Evolutionary conservation across 2,329 filamentous ascomycete genomes (phyloP).

Genomic region (Penicillium sp.): DNA sequence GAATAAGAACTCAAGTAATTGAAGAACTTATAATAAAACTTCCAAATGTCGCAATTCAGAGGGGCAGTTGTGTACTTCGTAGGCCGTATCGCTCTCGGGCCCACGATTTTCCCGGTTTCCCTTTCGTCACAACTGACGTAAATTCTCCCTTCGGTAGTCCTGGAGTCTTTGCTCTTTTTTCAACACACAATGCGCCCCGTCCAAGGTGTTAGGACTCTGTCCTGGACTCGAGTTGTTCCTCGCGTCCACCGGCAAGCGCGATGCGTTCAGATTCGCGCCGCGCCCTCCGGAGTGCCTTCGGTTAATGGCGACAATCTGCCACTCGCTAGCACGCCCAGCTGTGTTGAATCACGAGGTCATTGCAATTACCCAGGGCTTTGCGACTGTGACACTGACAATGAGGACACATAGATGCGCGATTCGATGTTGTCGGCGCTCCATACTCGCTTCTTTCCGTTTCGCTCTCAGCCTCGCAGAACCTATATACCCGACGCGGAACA

Average conservation of each 20-base stretch:
- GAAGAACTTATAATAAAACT: neutral
- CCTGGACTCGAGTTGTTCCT: constrained; percentile 34
- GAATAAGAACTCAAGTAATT: neutral
- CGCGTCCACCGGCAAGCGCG: constrained; percentile 32
- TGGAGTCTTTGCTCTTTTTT: neutral
- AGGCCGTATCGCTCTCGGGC: constrained; percentile 18
- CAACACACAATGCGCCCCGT: constrained; percentile 37
- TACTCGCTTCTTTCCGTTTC: constrained; percentile 93
- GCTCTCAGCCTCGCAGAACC: constrained; percentile 85
- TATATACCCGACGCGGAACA: constrained; percentile 89
- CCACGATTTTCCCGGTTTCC: constrained; percentile 26
- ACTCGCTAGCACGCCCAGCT: constrained; percentile 37
- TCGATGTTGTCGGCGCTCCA: constrained; percentile 87
- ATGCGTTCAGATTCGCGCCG: constrained; percentile 46
- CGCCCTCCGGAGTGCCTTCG: constrained; percentile 39
- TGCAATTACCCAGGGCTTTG: neutral
- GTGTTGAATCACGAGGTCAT: constrained; percentile 44
- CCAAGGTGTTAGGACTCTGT: constrained; percentile 35
- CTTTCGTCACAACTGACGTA: constrained; percentile 25
- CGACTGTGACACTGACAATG: constrained; percentile 13
- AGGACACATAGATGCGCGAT: constrained; percentile 71
- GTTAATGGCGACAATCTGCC: constrained; percentile 40
- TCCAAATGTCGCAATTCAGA: constrained; percentile 28
- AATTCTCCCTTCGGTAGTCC: constrained; percentile 16
- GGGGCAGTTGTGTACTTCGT: constrained; percentile 15